Percentiles rank a stretch among this genome's conserved stretches.
These are phyloP conservation scores for Curvularia hawaiiensis DNA, from an alignment of 2,329 filamentous ascomycete species.

Conservation along the genomic window DNA sequence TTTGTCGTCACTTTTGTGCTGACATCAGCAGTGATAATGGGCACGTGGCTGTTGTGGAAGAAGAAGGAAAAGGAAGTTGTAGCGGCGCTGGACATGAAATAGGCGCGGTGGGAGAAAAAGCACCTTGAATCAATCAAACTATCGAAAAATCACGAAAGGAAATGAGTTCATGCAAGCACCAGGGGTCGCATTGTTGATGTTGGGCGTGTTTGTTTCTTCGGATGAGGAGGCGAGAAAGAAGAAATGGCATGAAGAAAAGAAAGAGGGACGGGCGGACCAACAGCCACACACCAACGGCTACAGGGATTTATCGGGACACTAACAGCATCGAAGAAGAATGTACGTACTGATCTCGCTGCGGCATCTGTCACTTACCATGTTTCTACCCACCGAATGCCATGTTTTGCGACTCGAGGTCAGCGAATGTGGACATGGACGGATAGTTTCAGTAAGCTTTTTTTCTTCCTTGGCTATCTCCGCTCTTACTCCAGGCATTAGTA, in stretches of 20 bases:
- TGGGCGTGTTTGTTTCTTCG: not conserved
- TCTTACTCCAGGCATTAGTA: too few relatives aligned
- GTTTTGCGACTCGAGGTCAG: too few relatives aligned
- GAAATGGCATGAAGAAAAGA: not conserved
- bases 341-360: too few relatives aligned
- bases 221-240: not conserved
- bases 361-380: too few relatives aligned
- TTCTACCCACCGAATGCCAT: too few relatives aligned
- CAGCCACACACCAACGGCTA: not conserved
- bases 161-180: not conserved
- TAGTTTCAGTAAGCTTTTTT: too few relatives aligned
- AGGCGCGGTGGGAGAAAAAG: not conserved
- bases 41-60: slow-evolving; percentile 23
- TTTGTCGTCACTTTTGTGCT: slow-evolving; percentile 22
- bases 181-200: not conserved
- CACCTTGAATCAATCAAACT: not conserved
- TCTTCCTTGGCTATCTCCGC: too few relatives aligned
- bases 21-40: slow-evolving; percentile 12
- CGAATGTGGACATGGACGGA: too few relatives aligned
- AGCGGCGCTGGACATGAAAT: not conserved
- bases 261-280: not conserved
- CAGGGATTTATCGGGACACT: not conserved
- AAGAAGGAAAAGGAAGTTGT: slow-evolving; percentile 17
- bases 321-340: too few relatives aligned
- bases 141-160: not conserved